Conservation (phyloP, 2,329 filamentous ascomycete genomes). For the Colletotrichum cereale region DNA sequence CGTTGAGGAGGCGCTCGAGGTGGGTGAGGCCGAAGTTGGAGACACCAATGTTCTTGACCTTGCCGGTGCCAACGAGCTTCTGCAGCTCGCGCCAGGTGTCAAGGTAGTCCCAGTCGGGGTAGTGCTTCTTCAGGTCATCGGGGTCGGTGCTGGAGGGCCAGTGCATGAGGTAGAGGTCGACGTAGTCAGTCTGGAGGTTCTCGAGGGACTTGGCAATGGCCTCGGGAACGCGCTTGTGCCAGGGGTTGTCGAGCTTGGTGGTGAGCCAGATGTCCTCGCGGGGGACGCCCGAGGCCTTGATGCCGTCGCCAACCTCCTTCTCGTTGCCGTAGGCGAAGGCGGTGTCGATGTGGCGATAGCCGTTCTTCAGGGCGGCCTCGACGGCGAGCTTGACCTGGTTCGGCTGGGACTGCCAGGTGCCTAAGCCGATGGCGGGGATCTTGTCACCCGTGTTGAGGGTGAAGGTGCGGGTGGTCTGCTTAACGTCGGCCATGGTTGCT, state of each 20-base stretch:
- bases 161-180: conserved; percentile 80
- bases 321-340: conserved; percentile 85
- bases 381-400: conserved; percentile 79
- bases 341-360: conserved; percentile 83
- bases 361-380: conserved; percentile 73
- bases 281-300: conserved; percentile 73
- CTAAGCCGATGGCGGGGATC: conserved; percentile 82
- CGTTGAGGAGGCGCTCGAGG: conserved; percentile 80
- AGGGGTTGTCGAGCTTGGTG: conserved; percentile 86
- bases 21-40: conserved; percentile 89
- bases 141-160: conserved; percentile 77
- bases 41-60: conserved; percentile 85
- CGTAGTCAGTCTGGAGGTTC: conserved; percentile 72
- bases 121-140: conserved; percentile 73
- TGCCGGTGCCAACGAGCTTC: conserved; percentile 75
- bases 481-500: conserved; percentile 32
- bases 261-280: conserved; percentile 78
- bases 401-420: conserved; percentile 82
- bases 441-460: conserved; percentile 81
- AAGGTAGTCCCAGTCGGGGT: conserved; percentile 83
- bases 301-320: conserved; percentile 74
- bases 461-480: conserved; percentile 62
- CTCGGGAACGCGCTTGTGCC: conserved; percentile 77
- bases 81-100: conserved; percentile 83
- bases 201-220: conserved; percentile 71